Conservation (phyloP, 192 early-diverging fungal genomes). For the Backusella liffmaniae region DNA sequence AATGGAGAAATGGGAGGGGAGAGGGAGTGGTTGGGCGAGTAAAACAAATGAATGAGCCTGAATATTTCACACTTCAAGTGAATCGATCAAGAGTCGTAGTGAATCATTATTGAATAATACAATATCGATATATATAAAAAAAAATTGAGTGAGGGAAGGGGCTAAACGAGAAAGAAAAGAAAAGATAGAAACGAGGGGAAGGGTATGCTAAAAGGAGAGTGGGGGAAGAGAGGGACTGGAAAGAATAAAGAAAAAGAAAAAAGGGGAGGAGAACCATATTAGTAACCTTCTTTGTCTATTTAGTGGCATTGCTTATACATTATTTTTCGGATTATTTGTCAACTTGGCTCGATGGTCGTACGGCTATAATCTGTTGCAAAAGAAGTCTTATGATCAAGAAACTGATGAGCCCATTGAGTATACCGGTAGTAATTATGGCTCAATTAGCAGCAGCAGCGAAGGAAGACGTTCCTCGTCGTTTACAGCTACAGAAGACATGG, state of each 20-base stretch:
- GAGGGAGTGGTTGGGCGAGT: slow-evolving; percentile 17
- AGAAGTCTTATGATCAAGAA: slow-evolving; percentile 30
- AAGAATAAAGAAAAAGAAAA: not conserved
- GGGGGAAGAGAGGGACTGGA: not conserved
- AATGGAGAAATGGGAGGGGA: not conserved
- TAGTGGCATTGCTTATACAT: not conserved
- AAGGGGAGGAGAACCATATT: not conserved
- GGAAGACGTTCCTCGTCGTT: not conserved
- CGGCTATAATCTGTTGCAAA: slow-evolving; percentile 61
- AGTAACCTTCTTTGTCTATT: not conserved
- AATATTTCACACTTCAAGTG: not conserved
- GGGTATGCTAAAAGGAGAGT: not conserved
- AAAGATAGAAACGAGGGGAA: not conserved
- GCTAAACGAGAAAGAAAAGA: not conserved
- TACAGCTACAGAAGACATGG: not conserved
- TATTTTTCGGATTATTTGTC: slow-evolving; percentile 27
- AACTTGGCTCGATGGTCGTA: slow-evolving; percentile 80
- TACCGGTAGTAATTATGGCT: not conserved
- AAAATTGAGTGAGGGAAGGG: not conserved
- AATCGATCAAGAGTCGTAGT: not conserved
- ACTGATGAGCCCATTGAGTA: not conserved
- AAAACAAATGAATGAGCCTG: not conserved
- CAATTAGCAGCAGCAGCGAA: slow-evolving; percentile 16
- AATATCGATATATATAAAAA: not conserved
- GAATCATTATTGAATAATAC: not conserved